A percentile compares a stretch with the other conserved stretches of the same genome.
These are phyloP conservation scores for Kazachstania viticola DNA, from an alignment of 805 yeast species.

Conservation along the genomic window DNA sequence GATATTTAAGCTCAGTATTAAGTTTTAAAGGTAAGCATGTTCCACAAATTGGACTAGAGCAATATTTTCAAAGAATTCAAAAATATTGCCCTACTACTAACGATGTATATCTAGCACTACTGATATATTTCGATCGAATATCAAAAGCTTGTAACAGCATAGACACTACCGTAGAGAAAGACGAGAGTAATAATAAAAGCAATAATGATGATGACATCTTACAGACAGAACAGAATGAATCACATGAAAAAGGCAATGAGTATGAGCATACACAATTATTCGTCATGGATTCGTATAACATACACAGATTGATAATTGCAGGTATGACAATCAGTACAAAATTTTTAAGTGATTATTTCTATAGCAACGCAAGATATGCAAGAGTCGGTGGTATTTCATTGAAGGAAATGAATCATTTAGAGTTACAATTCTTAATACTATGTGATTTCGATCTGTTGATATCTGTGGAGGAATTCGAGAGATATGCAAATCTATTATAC, in stretches of 20 bases:
- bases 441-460: constrained; percentile 82
- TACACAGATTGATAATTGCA: constrained; percentile 85
- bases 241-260: not conserved
- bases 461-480: constrained; percentile 79
- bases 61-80: constrained; percentile 78
- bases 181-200: constrained; percentile 4
- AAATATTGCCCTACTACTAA: constrained; percentile 98
- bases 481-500: constrained; percentile 76
- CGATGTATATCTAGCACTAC: constrained; percentile 80
- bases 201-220: constrained; percentile 3
- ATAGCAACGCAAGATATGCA: constrained; percentile 88
- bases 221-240: not conserved
- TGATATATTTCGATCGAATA: constrained; percentile 90
- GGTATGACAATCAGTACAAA: constrained; percentile 94
- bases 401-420: constrained; percentile 86
- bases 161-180: too few relatives aligned
- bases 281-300: constrained; percentile 92
- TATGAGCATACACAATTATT: constrained; percentile 44
- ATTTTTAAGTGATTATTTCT: constrained; percentile 88
- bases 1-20: constrained; percentile 34
- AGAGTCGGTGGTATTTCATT: constrained; percentile 91
- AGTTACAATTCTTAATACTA: constrained; percentile 73
- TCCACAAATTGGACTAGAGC: constrained; percentile 88
- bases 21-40: constrained; percentile 94
- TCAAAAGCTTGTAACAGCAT: constrained; percentile 45